phyloP scores from a whole-genome alignment of 345 rosid species.

The Citrus hindsii region DNA sequence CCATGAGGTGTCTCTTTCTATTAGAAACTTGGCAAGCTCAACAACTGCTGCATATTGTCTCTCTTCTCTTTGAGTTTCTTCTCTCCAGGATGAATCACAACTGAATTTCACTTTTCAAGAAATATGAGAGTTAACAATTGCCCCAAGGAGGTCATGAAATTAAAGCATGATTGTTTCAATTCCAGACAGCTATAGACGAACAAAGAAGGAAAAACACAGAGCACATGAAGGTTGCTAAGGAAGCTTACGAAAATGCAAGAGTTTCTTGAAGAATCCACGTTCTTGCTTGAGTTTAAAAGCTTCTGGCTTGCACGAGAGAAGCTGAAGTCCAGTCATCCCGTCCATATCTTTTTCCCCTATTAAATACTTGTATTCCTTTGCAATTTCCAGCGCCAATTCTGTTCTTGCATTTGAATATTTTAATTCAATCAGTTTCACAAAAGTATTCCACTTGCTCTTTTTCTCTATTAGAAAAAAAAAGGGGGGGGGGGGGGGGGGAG shows the following conservation, averaged over 20 bases:
- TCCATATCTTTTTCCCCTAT: neutral
- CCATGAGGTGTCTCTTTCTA: constrained; percentile 24
- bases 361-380: neutral
- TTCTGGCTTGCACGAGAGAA: constrained; percentile 10
- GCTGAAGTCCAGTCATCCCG: constrained; percentile 18
- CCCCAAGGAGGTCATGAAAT: neutral
- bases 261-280: neutral
- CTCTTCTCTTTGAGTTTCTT: neutral
- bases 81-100: neutral
- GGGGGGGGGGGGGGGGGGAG: no score
- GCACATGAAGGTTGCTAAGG: neutral
- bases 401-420: neutral
- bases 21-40: constrained; percentile 15
- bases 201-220: neutral
- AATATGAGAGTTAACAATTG: neutral
- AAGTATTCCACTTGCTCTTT: no score
- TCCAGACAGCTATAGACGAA: no score
- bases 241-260: neutral
- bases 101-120: neutral
- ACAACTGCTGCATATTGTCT: neutral
- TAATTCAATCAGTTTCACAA: neutral
- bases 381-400: constrained; percentile 6
- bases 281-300: neutral
- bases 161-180: no score
- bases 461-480: no score